Base-by-base conservation (phyloP, 2,329 filamentous ascomycete species). In the Fusarium hostae region DNA sequence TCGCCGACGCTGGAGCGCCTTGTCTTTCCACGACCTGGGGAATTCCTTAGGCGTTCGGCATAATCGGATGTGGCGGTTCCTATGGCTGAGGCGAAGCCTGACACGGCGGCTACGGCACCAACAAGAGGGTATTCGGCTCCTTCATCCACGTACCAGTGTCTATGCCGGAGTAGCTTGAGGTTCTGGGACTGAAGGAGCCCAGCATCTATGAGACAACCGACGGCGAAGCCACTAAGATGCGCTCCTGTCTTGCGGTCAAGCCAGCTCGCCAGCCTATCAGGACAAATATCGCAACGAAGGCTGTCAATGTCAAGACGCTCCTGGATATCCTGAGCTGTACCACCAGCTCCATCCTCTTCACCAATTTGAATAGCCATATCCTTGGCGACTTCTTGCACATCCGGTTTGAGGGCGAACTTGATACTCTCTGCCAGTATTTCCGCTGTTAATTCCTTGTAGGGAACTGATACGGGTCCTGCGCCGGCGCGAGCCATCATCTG, bases 61-160 rank as follows among this genome's bases (percentile, higher is more conserved):
- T 71, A 75, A 34, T 68, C 71, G n/a, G 69, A 57, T 11, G 66
- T 70, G 22, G 74, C 73, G 2, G 71, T 76, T 32, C 68, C 74
- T 15, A 94, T 85, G 45, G 89, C 89, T 3, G 89, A 87, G 56
- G 92, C 85, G 2, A 91, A 92, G 88, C 40, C 67, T 6, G 93
- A 83, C 6, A 93, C 81, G 0, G 92, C 91, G 37, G 88, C 88
- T 13, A 91, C 88, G 18, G 87, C 89, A 34, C 90, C 90, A 35
- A 88, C 87, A 8, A 92, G 83, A 1, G 91, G 91, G 68, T 91
- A 89, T 70, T 85, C 86, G 1, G 90, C 90, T 4, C 90, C 89
- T 52, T 90, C 86, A 60, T 91, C 89, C 0, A 89, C 88, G 63
- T 91, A 87, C 78, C 91, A 92, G 73, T 91, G 89, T 40, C 68